Evolutionary conservation across 257 asterid genomes (phyloP), one percentile per base, ranked within the genome.

Genomic region (Thymus mandschuricus): DNA sequence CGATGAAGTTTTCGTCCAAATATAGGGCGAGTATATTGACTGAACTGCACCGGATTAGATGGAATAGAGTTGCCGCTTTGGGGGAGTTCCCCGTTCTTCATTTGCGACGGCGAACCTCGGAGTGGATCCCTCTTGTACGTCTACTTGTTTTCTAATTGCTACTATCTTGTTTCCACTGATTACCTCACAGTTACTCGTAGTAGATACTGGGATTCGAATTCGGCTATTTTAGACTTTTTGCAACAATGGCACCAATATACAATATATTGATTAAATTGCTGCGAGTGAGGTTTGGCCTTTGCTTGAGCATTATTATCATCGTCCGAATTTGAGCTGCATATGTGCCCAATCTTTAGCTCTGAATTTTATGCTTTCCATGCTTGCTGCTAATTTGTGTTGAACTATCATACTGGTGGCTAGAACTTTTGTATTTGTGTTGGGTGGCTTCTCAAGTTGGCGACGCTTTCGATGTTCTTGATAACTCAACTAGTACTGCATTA

Each of bases 121-220:
- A 89, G 64, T 93, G 98, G 98, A 84, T 85, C 30, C 86, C 96
- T 61, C 85, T 79, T 83, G 98, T 91, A 87, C 84, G 97, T 86
- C 35, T 52, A 35, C 40, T 35, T 35, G 40, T 35, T 35, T 35
- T 35, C 40, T 35, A 35, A 35, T 35, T 35, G 40, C 40, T 35
- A 2, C 21, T 64, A 2, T 62, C 46, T 27, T 2, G 11, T 31
- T 50, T 50, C 64, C 31, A 28, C 71, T 46, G 73, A n/a, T 33
- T 40, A n/a, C 76, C 63, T 70, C 45, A 48, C 66, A 34, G 45
- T 67, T 65, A n/a, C n/a, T n/a, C n/a, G n/a, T n/a, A 21, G 70
- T 12, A 49, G 60, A 21, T 45, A 50, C 66, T 68, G 59, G 60
- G 41, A 21, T 56, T 68, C 64, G 68, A 44, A 56, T 33, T 35